Percentiles rank a stretch among this genome's conserved stretches.
Conservation (phyloP, 768 basidiomycete species). For the Dictyophora rubrovolvata region DNA sequence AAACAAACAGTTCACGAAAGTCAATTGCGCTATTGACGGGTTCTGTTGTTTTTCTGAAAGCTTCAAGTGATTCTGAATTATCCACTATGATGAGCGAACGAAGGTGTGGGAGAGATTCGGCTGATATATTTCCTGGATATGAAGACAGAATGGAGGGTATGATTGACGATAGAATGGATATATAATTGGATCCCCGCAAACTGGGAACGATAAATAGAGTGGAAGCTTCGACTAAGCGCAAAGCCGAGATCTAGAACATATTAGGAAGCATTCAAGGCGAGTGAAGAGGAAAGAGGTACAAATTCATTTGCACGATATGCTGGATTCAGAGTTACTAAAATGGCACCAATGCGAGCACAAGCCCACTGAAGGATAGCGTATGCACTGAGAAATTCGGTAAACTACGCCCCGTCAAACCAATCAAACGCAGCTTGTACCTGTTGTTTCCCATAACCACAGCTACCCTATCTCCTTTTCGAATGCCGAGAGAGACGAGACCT, state of each 20-base stretch:
- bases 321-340: conserved; percentile 75
- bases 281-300: conserved; percentile 19
- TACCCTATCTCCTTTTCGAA: conserved; percentile 66
- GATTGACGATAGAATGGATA: conserved; percentile 46
- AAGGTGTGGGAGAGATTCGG: conserved; percentile 48
- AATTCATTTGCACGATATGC: conserved; percentile 66
- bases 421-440: conserved; percentile 37
- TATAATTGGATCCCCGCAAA: conserved; percentile 54
- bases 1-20: conserved; percentile 64
- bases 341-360: conserved; percentile 74
- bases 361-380: conserved; percentile 83
- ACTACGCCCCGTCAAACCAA: background rate
- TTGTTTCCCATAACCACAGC: conserved; percentile 80
- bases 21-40: conserved; percentile 46
- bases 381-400: conserved; percentile 31
- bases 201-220: conserved; percentile 67
- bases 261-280: background rate
- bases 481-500: conserved; percentile 59
- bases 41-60: conserved; percentile 30
- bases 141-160: conserved; percentile 45
- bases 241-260: conserved; percentile 34
- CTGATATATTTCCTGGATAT: conserved; percentile 45
- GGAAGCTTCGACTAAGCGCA: conserved; percentile 54
- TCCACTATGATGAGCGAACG: conserved; percentile 59
- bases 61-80: conserved; percentile 35